Conservation (phyloP, 129 eudicot species). For the Flaveria bidentis region DNA sequence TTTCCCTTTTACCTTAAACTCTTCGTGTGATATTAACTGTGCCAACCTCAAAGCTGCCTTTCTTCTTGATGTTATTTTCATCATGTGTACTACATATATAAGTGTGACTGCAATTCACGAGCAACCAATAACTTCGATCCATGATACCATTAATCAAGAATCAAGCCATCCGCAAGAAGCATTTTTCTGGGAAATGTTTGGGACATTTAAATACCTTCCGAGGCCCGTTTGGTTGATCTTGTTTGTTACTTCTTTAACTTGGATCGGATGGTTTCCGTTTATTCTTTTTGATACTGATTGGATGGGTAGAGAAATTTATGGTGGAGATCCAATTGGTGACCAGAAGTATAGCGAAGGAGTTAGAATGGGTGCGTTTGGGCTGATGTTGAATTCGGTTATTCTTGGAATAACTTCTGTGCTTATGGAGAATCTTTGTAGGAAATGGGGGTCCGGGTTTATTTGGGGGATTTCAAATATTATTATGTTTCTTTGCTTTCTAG, state of each 20-base stretch:
- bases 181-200: constrained; percentile 94
- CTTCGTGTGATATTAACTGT: constrained; percentile 73
- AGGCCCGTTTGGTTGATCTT: constrained; percentile 77
- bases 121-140: constrained; percentile 45
- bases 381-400: constrained; percentile 84
- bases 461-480: constrained; percentile 91
- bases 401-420: constrained; percentile 83
- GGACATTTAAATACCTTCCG: constrained; percentile 73
- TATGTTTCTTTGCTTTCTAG: constrained; percentile 82
- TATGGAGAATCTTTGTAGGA: constrained; percentile 86
- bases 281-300: constrained; percentile 95
- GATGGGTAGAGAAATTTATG: constrained; percentile 97
- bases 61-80: constrained; percentile 68
- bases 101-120: constrained; percentile 81
- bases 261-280: constrained; percentile 99
- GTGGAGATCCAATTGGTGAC: constrained; percentile 87
- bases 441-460: constrained; percentile 81
- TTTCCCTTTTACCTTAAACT: constrained; percentile 69
- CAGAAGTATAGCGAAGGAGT: constrained; percentile 70
- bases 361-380: constrained; percentile 91
- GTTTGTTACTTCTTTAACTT: constrained; percentile 69
- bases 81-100: constrained; percentile 66
- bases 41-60: constrained; percentile 97
- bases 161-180: constrained; percentile 80
- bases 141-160: constrained; percentile 28